Evolutionary conservation across 2,329 filamentous ascomycete genomes (phyloP).

Genomic region (Diplodia seriata): DNA sequence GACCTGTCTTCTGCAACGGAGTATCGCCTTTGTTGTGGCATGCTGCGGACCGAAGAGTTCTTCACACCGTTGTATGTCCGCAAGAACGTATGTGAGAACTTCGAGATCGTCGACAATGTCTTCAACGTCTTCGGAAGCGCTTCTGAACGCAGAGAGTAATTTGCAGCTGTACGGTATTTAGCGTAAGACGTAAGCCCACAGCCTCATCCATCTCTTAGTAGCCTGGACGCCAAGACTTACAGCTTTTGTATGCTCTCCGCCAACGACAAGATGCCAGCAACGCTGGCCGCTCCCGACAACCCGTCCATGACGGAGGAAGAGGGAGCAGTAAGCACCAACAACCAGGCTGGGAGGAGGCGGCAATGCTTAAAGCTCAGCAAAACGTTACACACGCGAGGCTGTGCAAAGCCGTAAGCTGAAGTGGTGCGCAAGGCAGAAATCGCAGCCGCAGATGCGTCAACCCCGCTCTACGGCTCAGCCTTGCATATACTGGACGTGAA

Average conservation of each 20-base stretch:
- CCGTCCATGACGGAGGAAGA: conserved; percentile 41
- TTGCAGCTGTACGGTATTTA: neutral
- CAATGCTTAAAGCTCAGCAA: neutral
- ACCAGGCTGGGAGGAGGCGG: neutral
- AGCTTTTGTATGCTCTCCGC: conserved; percentile 15
- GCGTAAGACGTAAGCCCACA: no score
- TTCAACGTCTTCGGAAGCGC: conserved; percentile 4
- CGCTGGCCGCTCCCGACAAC: conserved; percentile 46
- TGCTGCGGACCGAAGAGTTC: neutral
- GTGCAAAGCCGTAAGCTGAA: neutral
- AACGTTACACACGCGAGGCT: neutral
- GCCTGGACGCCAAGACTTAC: neutral
- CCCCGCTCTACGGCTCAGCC: neutral
- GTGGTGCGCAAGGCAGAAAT: neutral
- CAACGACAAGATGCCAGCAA: conserved; percentile 50
- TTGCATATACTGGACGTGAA: neutral
- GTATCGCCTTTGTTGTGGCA: neutral
- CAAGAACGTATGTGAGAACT: neutral
- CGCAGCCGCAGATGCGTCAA: neutral
- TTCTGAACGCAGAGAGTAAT: neutral
- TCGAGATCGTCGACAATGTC: conserved; percentile 17
- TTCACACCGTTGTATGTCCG: neutral
- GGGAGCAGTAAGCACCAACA: neutral
- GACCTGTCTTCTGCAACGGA: neutral
- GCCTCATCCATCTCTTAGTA: no score